These are phyloP conservation scores for Aspergillus udagawae DNA, from an alignment of 2,329 filamentous ascomycete genomes.

Conservation along the genomic window DNA sequence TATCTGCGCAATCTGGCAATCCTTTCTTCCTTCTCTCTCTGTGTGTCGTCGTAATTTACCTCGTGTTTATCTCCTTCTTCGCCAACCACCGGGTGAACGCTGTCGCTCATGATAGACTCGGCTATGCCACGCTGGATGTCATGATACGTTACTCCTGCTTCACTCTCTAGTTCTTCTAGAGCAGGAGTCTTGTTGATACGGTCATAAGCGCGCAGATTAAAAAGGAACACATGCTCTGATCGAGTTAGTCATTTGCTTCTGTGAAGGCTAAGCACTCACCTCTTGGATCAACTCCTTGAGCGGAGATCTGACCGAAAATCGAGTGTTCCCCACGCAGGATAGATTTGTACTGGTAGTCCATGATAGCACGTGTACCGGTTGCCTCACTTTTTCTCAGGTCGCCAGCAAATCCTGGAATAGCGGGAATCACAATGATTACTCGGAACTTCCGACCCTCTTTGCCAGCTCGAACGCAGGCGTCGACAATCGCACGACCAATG, in stretches of 20 bases:
- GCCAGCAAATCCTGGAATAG: slow-evolving; percentile 89
- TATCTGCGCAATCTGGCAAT: slow-evolving; percentile 34
- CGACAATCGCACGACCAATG: slow-evolving; percentile 83
- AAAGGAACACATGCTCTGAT: slow-evolving; percentile 77
- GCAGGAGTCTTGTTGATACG: slow-evolving; percentile 78
- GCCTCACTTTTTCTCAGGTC: slow-evolving; percentile 81
- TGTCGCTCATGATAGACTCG: slow-evolving; percentile 77
- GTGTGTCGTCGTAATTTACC: slow-evolving; percentile 31
- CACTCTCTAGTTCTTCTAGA: slow-evolving; percentile 70
- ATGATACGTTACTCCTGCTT: slow-evolving; percentile 78
- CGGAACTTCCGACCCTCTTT: slow-evolving; percentile 84
- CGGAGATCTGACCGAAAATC: slow-evolving; percentile 74
- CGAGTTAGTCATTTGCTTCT: slow-evolving; percentile 34
- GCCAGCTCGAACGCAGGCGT: slow-evolving; percentile 75
- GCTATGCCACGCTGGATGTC: slow-evolving; percentile 84
- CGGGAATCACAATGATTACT: slow-evolving; percentile 84
- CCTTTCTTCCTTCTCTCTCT: slow-evolving; percentile 41
- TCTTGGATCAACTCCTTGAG: slow-evolving; percentile 69
- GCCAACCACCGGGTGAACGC: slow-evolving; percentile 53
- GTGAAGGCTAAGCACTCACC: slow-evolving; percentile 21
- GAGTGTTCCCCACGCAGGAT: slow-evolving; percentile 89
- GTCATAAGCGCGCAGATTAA: slow-evolving; percentile 91
- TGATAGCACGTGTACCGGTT: slow-evolving; percentile 83
- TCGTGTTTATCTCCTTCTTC: slow-evolving; percentile 46
- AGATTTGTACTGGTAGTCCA: slow-evolving; percentile 98